A percentile compares a stretch with the other conserved stretches of the same genome.
These are phyloP conservation scores for Sphagnum tenellum DNA, from an alignment of 225 moss, liverwort and hornwort species.

Conservation along the genomic window DNA sequence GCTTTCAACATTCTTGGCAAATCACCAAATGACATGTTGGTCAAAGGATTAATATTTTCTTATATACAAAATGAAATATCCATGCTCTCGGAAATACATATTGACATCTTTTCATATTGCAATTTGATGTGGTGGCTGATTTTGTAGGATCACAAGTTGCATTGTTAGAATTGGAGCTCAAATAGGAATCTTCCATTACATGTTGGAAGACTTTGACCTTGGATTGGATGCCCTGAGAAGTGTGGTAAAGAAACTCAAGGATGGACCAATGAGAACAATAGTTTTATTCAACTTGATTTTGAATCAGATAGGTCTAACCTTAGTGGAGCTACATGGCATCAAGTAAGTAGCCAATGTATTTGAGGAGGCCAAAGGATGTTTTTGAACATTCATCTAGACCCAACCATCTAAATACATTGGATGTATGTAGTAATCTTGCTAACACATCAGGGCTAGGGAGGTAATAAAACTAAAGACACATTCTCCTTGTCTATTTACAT, in stretches of 20 bases:
- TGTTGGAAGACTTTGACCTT: conserved; percentile 30
- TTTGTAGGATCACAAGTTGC: conserved; percentile 57
- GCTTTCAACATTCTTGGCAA: conserved; percentile 63
- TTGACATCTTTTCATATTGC: too few relatives aligned
- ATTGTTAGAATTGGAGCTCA: conserved; percentile 71
- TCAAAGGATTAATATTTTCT: too few relatives aligned
- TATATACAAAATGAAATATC: too few relatives aligned
- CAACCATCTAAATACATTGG: conserved; percentile 56
- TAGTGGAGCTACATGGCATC: conserved; percentile 53
- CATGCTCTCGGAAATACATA: too few relatives aligned
- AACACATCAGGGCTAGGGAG: conserved; percentile 67
- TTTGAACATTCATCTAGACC: conserved; percentile 58
- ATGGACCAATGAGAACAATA: conserved; percentile 32
- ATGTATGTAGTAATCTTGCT: conserved; percentile 80
- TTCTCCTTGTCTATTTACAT: too few relatives aligned
- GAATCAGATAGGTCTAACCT: conserved; percentile 66
- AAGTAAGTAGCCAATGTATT: conserved; percentile 34
- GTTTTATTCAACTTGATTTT: conserved; percentile 55
- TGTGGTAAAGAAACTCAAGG: conserved; percentile 42
- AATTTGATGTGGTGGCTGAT: neutral
- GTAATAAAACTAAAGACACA: conserved; percentile 14
- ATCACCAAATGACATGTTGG: conserved; percentile 30
- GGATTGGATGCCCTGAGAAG: conserved; percentile 39
- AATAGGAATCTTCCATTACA: conserved; percentile 60
- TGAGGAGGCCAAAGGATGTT: conserved; percentile 53